These are phyloP conservation scores for Cajanus cajan DNA, from an alignment of 306 rosid species.

Conservation along the genomic window DNA sequence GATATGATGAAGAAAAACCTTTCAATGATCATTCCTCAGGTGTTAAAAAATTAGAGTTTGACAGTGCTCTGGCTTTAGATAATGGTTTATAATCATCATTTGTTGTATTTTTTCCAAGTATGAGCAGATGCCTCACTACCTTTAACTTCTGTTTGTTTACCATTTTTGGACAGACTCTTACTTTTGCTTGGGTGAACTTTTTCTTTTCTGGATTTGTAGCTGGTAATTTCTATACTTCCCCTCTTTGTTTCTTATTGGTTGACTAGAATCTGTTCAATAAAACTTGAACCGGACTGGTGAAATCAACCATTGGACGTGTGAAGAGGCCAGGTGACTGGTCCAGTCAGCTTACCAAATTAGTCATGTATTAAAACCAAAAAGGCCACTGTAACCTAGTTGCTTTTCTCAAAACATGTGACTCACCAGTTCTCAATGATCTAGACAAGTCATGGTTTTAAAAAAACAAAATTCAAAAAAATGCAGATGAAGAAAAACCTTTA, in stretches of 20 bases:
- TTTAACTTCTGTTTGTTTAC: slow-evolving; percentile 17
- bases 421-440: no score
- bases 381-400: neutral
- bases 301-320: neutral
- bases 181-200: slow-evolving; percentile 99
- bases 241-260: neutral
- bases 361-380: neutral
- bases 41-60: slow-evolving; percentile 25
- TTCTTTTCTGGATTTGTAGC: slow-evolving; percentile 99
- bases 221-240: slow-evolving; percentile 49
- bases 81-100: neutral
- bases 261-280: neutral
- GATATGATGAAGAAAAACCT: slow-evolving; percentile 99
- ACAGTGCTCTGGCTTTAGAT: slow-evolving; percentile 1
- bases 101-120: neutral
- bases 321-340: neutral
- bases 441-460: no score
- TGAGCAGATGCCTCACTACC: slow-evolving; percentile 4
- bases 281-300: neutral
- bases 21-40: slow-evolving; percentile 99
- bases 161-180: slow-evolving; percentile 79
- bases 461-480: no score
- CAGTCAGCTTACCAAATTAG: neutral
- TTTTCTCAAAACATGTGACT: neutral
- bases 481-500: no score